Base-by-base conservation (phyloP, 768 basidiomycete genomes). In the Panus rudis region DNA sequence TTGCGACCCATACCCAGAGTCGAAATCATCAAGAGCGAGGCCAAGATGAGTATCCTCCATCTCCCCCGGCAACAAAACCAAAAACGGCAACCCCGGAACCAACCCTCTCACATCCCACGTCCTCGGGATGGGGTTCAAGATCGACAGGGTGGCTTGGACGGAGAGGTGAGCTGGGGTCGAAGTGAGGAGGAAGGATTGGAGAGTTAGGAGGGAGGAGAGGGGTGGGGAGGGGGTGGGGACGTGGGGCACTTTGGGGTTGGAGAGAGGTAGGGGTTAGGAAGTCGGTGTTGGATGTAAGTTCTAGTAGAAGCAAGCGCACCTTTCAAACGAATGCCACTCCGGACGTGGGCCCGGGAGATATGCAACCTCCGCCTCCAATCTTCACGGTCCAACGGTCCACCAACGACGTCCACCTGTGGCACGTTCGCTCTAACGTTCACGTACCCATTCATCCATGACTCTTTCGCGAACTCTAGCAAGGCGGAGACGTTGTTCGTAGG, bases 281-380 rank as follows among this genome's bases (percentile, higher is more conserved):
- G 52, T 13, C 79, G 79, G 3, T 81, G 79, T n/a, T n/a, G 16
- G 61, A 59, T 14, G 86, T 86, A 13, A 88, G 62, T 4, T 81
- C 82, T 32, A 84, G 81, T 6, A 88, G 52, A 6, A 65, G 56
- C 6, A 11, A 4, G 68, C 81, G 24, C 54, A 86, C 85, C 67
- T 42, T 73, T 71, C 41, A 84, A 45, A 28, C 62, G 69, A 21
- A 87, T 50, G 12, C 59, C 58, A 3, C 69, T 70, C 28, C 63
- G 60, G 19, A 85, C 55, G 35, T 81, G 55, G 6, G 62, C 55
- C 20, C 80, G 64, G 20, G 65, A 56, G 13, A 69, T 52, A 14
- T 62, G 46, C 52, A 62, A 68, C 52, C 39, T 56, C 7, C 55
- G 58, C 47, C 73, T 63, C 84, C 83, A 85, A 25, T 69, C 68